Evolutionary conservation across 805 yeast species (phyloP), one percentile per base, ranked within the genome.

Genomic region (Candida tibetensis): DNA sequence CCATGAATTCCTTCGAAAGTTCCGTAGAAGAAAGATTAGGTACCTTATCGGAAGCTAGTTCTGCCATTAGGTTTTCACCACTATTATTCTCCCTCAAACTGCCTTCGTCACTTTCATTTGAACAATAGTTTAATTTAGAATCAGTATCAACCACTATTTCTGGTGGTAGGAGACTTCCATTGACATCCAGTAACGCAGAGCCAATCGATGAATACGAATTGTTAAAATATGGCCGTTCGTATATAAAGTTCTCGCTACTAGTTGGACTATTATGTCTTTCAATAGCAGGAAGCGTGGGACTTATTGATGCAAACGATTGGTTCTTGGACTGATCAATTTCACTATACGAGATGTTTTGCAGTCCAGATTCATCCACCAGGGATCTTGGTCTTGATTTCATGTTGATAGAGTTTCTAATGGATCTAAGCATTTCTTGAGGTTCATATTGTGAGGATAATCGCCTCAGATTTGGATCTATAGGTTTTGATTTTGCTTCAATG

Each of bases 361-460:
- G 25, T 7, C 9, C 9, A 21, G 10, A 21, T 10, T 21, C 25
- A 7, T 21, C 25, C 25, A 21, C 25, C 25, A 7, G 25, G 25
- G 25, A 21, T 10, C 10, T 21, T 7, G 25, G 25, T 7, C 25
- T 7, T 7, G 25, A 7, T 10, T 21, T 21, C 25, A 21, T 46
- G 42, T 55, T 57, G 36, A 65, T 62, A 17, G 66, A 57, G 17
- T 46, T 37, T 27, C 60, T 49, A 14, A 65, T 56, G 39, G 44
- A 55, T 18, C 53, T 57, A 18, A 60, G 50, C 70, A 61, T 63
- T 22, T 55, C 61, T 17, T 52, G 55, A 4, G 64, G 66, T 30
- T 53, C 52, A 34, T 48, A 46, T 23, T 40, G 31, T 26, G 53
- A 34, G 4, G 57, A 48, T n/a, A 47, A 28, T 7, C 49, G 23